Evolutionary conservation across 306 rosid genomes (phyloP), one percentile per base, ranked within the genome.

Genomic region (Citrullus amarus): DNA sequence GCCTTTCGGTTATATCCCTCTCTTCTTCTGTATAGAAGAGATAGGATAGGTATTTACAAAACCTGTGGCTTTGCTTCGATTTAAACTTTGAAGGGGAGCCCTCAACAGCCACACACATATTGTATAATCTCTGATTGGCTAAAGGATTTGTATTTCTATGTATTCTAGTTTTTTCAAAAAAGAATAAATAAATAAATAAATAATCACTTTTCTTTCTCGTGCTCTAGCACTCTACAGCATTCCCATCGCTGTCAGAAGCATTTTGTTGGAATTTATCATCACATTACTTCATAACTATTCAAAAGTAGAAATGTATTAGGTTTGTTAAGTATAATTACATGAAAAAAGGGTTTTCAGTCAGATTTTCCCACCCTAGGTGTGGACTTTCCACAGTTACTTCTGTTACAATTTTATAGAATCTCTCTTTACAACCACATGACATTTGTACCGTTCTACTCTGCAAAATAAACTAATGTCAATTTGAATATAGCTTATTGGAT

Each of bases 1-100:
- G 28, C 25, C 60, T 7, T 55, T 8, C 30, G 30, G 30, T 56
- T 16, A 13, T 39, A 76, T 43, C 44, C 44, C 56, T 59, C 63
- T 65, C 12, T 38, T 61, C 41, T 61, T 9, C 6, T 62, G 50
- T 10, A 3, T n/a, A 44, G 38, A 70, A 44, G 14, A n/a, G 76
- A 70, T 44, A 44, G 77, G 76, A 70, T 70, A 70, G 76, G n/a
- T 70, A 61, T 44, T 44, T 62, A 78, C 9, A 63, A 50, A 61
- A 50, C 14, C 11, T 38, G 79, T 75, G 79, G 71, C 22, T 46
- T 77, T 41, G 54, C 18, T 57, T 6, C 15, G 20, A 53, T 53
- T 53, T 2, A 53, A 53, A 53, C 17, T 16, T 53, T 16, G 18
- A 71, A 46, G 59, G 78, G 77, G 57, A 73, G 34, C 61, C 61